These are phyloP conservation scores for Penicillium nucicola DNA, from an alignment of 495 filamentous ascomycete genomes.

Conservation along the genomic window DNA sequence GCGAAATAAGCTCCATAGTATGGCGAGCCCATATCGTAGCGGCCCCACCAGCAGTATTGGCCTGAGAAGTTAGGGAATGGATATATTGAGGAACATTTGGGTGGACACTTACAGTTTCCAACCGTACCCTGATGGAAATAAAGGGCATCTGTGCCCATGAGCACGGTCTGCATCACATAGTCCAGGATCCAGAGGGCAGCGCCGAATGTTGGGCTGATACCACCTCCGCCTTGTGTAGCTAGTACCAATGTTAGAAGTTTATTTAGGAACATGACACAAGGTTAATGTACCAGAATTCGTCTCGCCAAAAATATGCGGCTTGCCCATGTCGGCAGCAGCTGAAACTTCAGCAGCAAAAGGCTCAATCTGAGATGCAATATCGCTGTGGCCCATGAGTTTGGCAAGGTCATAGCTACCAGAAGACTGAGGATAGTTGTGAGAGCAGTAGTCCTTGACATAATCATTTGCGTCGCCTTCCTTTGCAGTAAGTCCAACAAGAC, in stretches of 20 bases:
- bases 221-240: constrained; percentile 35
- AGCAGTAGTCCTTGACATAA: constrained; percentile 53
- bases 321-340: constrained; percentile 41
- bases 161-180: constrained; percentile 48
- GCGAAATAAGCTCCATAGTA: constrained; percentile 59
- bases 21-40: constrained; percentile 52
- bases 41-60: constrained; percentile 60
- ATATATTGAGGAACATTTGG: not conserved
- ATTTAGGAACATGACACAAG: no score
- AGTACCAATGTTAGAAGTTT: not conserved
- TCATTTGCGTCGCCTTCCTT: constrained; percentile 44
- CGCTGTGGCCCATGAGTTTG: constrained; percentile 51
- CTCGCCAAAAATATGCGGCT: constrained; percentile 57
- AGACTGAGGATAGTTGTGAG: constrained; percentile 60
- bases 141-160: constrained; percentile 41
- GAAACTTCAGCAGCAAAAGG: constrained; percentile 48
- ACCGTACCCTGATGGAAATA: constrained; percentile 65
- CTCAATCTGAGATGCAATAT: constrained; percentile 44
- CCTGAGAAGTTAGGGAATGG: constrained; percentile 18
- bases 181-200: constrained; percentile 61
- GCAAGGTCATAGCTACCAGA: constrained; percentile 29
- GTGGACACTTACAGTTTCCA: constrained; percentile 42
- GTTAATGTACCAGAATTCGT: constrained; percentile 54
- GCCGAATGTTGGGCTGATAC: constrained; percentile 55
- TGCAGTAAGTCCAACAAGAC: constrained; percentile 46